Evolutionary conservation across 371 early-diverging fungal genomes (phyloP).

Genomic region (Mucor saturninus): DNA sequence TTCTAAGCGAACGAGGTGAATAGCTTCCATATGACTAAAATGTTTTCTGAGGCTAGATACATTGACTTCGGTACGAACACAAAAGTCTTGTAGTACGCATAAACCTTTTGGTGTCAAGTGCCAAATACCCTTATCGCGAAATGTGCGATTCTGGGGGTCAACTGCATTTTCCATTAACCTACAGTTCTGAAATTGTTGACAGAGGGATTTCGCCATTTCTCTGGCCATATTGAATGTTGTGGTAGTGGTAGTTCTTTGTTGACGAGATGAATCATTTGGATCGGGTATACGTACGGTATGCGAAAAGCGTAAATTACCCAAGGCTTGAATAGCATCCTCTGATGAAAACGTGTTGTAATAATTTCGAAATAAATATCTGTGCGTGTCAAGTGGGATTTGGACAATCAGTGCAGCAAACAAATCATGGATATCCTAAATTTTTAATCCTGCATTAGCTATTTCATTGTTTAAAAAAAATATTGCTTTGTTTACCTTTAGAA

Average conservation of each 20-base stretch:
- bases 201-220: conserved; percentile 69
- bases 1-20: conserved; percentile 47
- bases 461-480: not conserved
- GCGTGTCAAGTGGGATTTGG: conserved; percentile 59
- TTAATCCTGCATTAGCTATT: not conserved
- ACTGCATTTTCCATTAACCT: conserved; percentile 59
- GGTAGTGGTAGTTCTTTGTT: conserved; percentile 59
- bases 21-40: conserved; percentile 46
- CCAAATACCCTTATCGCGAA: conserved; percentile 60
- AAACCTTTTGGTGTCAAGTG: conserved; percentile 66
- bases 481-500: conserved; percentile 38
- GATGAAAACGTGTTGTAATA: conserved; percentile 66
- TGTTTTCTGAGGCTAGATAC: conserved; percentile 34
- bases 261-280: conserved; percentile 60
- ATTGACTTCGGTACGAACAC: conserved; percentile 48
- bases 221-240: conserved; percentile 68
- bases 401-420: conserved; percentile 67
- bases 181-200: conserved; percentile 67
- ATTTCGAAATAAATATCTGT: conserved; percentile 58
- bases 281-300: conserved; percentile 60
- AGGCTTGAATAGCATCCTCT: conserved; percentile 61
- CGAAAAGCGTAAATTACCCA: conserved; percentile 59
- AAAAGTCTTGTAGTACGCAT: conserved; percentile 60
- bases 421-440: conserved; percentile 64
- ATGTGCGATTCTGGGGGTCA: conserved; percentile 55